These are phyloP conservation scores for Neoboletus magnificus DNA, from an alignment of 768 basidiomycete species.

Conservation along the genomic window DNA sequence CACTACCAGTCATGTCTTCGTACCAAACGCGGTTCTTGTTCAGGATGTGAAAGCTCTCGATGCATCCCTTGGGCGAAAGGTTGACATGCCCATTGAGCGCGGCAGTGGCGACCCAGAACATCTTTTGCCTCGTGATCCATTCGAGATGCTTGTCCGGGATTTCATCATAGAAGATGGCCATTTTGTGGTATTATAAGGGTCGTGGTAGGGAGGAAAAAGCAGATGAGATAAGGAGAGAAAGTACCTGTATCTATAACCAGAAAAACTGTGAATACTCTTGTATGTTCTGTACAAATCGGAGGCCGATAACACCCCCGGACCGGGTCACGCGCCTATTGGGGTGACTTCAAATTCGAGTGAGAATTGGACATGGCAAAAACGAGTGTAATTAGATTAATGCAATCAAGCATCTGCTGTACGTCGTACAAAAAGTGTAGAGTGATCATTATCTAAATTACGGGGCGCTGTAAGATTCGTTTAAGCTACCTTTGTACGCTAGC, in stretches of 20 bases:
- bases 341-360: no score
- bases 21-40: constrained; percentile 62
- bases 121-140: constrained; percentile 60
- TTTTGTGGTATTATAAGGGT: constrained; percentile 18
- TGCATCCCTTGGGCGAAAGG: constrained; percentile 61
- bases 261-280: background rate
- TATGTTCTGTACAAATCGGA: background rate
- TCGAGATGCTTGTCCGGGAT: constrained; percentile 50
- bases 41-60: constrained; percentile 58
- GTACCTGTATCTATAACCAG: background rate
- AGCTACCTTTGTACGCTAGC: no score
- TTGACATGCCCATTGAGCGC: constrained; percentile 68
- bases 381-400: no score
- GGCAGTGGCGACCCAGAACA: constrained; percentile 72
- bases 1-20: constrained; percentile 69
- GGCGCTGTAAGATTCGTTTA: no score
- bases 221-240: background rate
- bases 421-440: no score
- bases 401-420: no score
- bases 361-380: no score
- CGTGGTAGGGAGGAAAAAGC: no score
- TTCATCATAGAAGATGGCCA: constrained; percentile 57
- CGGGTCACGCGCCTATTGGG: background rate
- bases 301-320: background rate
- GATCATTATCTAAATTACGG: no score